Evolutionary conservation across 148 eudicot species (phyloP).

Genomic region (Nepenthes mirabilis): DNA sequence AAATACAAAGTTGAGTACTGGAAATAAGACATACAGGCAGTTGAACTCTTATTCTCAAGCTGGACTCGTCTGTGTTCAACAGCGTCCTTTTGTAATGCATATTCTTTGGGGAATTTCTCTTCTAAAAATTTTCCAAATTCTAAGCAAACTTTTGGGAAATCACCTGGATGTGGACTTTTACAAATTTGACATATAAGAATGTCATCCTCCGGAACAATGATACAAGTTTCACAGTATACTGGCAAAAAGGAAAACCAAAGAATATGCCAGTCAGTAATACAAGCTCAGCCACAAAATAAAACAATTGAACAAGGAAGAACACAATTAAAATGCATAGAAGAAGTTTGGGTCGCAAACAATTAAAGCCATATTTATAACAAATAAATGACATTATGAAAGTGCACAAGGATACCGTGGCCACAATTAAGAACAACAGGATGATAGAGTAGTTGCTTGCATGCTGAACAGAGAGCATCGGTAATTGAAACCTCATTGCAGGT

Average conservation of each 20-base stretch:
- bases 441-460: constrained; percentile 50
- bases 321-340: neutral
- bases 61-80: constrained; percentile 22
- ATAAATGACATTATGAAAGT: neutral
- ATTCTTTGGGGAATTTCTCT: constrained; percentile 45
- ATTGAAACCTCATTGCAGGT: constrained; percentile 23
- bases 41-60: constrained; percentile 21
- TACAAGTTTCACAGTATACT: constrained; percentile 65
- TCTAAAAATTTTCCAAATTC: constrained; percentile 58
- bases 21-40: constrained; percentile 26
- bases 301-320: neutral
- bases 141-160: constrained; percentile 56
- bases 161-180: constrained; percentile 46
- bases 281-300: too few species aligned
- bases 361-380: neutral
- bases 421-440: constrained; percentile 72
- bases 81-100: constrained; percentile 24
- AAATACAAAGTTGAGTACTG: neutral
- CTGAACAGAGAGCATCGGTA: constrained; percentile 43
- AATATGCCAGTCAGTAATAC: neutral
- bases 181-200: constrained; percentile 51
- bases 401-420: constrained; percentile 57
- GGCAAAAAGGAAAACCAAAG: neutral
- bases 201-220: constrained; percentile 30
- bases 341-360: neutral